Conservation (phyloP, 805 yeast species). For the Candida ficus region DNA sequence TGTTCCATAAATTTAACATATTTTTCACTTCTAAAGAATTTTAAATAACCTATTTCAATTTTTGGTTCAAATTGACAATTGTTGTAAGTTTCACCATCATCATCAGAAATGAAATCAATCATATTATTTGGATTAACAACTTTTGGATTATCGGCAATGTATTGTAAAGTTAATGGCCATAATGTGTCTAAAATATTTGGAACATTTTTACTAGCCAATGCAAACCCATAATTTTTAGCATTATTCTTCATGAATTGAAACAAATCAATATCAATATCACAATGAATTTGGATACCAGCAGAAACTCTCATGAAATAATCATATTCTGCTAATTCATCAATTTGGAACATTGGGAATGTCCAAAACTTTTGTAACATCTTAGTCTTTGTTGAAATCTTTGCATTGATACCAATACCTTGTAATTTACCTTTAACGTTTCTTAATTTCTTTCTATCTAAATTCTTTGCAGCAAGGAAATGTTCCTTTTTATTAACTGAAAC, state of each 20-base stretch:
- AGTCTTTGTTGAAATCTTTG: constrained; percentile 40
- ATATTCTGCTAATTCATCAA: constrained; percentile 37
- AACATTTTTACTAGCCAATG: constrained; percentile 59
- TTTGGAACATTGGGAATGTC: constrained; percentile 41
- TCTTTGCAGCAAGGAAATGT: constrained; percentile 49
- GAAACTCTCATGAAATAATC: constrained; percentile 50
- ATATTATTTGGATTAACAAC: constrained; percentile 56
- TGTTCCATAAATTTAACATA: constrained; percentile 63
- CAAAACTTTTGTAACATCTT: constrained; percentile 45
- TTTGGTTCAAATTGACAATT: constrained; percentile 87
- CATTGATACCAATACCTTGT: constrained; percentile 38
- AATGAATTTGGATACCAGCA: constrained; percentile 38
- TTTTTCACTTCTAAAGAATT: constrained; percentile 67
- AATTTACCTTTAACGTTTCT: constrained; percentile 35
- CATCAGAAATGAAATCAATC: constrained; percentile 67
- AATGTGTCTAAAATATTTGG: constrained; percentile 67
- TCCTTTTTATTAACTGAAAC: constrained; percentile 50
- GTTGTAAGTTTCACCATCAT: constrained; percentile 66
- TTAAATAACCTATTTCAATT: constrained; percentile 74
- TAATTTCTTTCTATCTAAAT: constrained; percentile 45
- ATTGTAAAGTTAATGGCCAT: constrained; percentile 69
- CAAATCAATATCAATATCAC: constrained; percentile 44
- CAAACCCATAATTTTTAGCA: constrained; percentile 58
- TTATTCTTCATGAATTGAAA: constrained; percentile 46
- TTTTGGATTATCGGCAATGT: constrained; percentile 54